Percentiles rank a stretch among this genome's conserved stretches.
These are phyloP conservation scores for Poteriospumella lacustris DNA, from an alignment of 108 stramenopile genomes.

Conservation along the genomic window DNA sequence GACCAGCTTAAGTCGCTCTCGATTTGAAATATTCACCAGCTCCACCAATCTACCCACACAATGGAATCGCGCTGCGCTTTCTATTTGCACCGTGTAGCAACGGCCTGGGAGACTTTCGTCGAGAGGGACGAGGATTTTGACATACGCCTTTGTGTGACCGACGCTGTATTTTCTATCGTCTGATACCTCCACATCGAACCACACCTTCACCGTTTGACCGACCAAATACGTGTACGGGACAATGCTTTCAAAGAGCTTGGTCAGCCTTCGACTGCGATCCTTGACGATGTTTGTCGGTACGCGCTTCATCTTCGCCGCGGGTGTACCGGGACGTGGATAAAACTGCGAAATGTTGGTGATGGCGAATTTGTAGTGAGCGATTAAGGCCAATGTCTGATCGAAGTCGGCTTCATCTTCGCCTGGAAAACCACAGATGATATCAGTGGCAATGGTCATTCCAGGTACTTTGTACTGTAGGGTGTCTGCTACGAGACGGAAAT, in stretches of 20 bases:
- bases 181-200: slow-evolving; percentile 27
- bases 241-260: slow-evolving; percentile 30
- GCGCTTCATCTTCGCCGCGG: slow-evolving; percentile 50
- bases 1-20: too few relatives aligned
- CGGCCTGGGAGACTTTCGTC: background rate
- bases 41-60: background rate
- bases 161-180: slow-evolving; percentile 34
- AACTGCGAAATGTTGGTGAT: slow-evolving; percentile 51
- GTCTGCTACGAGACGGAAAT: slow-evolving; percentile 38
- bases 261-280: slow-evolving; percentile 35
- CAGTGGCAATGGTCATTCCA: slow-evolving; percentile 43
- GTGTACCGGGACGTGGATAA: slow-evolving; percentile 55
- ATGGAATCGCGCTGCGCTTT: background rate
- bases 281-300: slow-evolving; percentile 45
- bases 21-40: too few relatives aligned
- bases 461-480: slow-evolving; percentile 26
- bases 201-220: background rate
- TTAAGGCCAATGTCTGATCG: slow-evolving; percentile 33
- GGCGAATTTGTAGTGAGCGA: slow-evolving; percentile 34
- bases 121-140: slow-evolving; percentile 38
- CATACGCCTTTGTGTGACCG: slow-evolving; percentile 43
- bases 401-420: slow-evolving; percentile 49
- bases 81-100: slow-evolving; percentile 19
- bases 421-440: slow-evolving; percentile 55
- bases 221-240: slow-evolving; percentile 32